phyloP scores from a whole-genome alignment of 2,329 filamentous ascomycete species.

The Alternaria sp. region DNA sequence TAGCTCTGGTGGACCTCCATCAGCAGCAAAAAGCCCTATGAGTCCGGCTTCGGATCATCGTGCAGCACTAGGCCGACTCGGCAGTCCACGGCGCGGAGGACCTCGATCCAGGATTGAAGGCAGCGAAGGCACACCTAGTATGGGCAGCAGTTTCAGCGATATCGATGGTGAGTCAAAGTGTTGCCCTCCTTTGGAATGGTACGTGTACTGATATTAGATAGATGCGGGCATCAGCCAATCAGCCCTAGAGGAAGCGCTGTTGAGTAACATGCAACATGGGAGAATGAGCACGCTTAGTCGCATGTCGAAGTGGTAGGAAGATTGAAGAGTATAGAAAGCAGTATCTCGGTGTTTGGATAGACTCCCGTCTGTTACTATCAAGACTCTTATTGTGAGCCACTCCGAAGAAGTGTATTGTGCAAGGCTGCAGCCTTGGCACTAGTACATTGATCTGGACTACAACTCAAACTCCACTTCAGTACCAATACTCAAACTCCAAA shows the following conservation, averaged over 20 bases:
- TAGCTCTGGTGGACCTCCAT: slow-evolving; percentile 46
- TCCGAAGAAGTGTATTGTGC: not conserved
- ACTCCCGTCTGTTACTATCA: not conserved
- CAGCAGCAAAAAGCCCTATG: slow-evolving; percentile 31
- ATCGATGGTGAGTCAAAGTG: slow-evolving; percentile 68
- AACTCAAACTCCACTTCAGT: not conserved
- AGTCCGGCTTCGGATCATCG: slow-evolving; percentile 63
- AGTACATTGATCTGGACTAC: not conserved
- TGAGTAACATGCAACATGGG: slow-evolving; percentile 74
- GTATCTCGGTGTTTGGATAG: not conserved
- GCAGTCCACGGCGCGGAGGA: slow-evolving; percentile 58
- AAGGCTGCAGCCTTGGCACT: slow-evolving; percentile 19
- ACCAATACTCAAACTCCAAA: not conserved
- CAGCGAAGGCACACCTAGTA: slow-evolving; percentile 49
- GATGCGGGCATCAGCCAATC: slow-evolving; percentile 84
- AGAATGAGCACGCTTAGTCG: slow-evolving; percentile 75
- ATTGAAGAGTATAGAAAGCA: slow-evolving; percentile 48
- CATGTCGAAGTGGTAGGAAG: slow-evolving; percentile 60
- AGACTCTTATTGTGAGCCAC: not conserved
- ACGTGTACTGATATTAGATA: slow-evolving; percentile 43
- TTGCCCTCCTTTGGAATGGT: not conserved
- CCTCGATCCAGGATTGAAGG: slow-evolving; percentile 36
- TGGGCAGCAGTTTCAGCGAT: slow-evolving; percentile 84
- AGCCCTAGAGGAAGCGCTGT: slow-evolving; percentile 78
- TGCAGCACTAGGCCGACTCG: slow-evolving; percentile 64